phyloP scores from a whole-genome alignment of 2,329 filamentous ascomycete genomes.

The Cercospora brassicicola region DNA sequence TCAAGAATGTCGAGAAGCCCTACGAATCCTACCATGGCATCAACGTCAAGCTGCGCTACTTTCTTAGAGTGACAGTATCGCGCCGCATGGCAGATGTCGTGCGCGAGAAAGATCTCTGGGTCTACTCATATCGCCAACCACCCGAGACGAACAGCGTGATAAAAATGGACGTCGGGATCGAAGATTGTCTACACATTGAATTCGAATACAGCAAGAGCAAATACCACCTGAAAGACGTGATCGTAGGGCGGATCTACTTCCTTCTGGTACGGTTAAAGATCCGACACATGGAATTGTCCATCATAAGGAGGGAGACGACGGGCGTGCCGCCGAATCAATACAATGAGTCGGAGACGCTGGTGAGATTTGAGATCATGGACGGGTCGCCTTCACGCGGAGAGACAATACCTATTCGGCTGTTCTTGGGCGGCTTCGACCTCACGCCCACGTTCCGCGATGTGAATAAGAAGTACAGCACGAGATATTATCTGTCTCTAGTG shows the following conservation, averaged over 20 bases:
- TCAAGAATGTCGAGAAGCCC: slow-evolving; percentile 99
- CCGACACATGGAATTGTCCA: slow-evolving; percentile 99
- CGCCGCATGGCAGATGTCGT: slow-evolving; percentile 97
- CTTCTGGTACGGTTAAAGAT: slow-evolving; percentile 96
- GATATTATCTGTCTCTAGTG: slow-evolving; percentile 95
- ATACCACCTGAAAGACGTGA: slow-evolving; percentile 98
- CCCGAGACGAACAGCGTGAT: slow-evolving; percentile 98
- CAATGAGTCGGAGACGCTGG: slow-evolving; percentile 97
- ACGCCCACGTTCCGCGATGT: slow-evolving; percentile 98
- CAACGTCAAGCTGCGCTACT: slow-evolving; percentile 98
- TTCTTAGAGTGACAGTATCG: slow-evolving; percentile 93
- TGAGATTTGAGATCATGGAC: slow-evolving; percentile 99
- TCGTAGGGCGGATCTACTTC: slow-evolving; percentile 98
- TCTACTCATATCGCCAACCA: slow-evolving; percentile 96
- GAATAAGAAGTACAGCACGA: slow-evolving; percentile 99
- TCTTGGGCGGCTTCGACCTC: slow-evolving; percentile 94
- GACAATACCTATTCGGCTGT: slow-evolving; percentile 94
- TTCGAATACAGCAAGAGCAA: slow-evolving; percentile 99
- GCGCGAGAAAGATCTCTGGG: slow-evolving; percentile 99
- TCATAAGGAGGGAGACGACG: slow-evolving; percentile 94
- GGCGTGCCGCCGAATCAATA: slow-evolving; percentile 97
- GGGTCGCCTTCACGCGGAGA: slow-evolving; percentile 92
- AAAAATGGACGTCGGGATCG: slow-evolving; percentile 99
- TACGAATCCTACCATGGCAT: slow-evolving; percentile 99
- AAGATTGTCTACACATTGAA: slow-evolving; percentile 98